These are phyloP conservation scores for Endocalyx cinctus DNA, from an alignment of 2,329 filamentous ascomycete species.

Conservation along the genomic window DNA sequence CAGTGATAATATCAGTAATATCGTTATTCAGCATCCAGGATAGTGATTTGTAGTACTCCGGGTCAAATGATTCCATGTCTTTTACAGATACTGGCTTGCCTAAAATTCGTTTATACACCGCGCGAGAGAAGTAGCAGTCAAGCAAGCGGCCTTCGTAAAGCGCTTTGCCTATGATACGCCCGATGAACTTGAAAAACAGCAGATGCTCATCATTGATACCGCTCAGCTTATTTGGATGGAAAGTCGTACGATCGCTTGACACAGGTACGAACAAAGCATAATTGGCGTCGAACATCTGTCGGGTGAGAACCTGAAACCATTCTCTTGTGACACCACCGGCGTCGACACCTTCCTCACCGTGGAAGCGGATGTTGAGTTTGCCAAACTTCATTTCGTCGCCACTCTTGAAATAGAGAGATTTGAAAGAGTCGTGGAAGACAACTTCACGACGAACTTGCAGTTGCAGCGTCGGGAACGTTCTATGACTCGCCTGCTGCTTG, in stretches of 20 bases:
- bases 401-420: conserved; percentile 93
- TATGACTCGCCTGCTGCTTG: conserved; percentile 56
- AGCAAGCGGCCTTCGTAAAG: conserved; percentile 93
- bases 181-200: conserved; percentile 99
- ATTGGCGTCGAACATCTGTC: conserved; percentile 98
- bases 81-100: conserved; percentile 95
- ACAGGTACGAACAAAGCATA: conserved; percentile 96
- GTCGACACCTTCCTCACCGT: conserved; percentile 95
- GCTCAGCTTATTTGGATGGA: conserved; percentile 95
- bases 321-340: conserved; percentile 95
- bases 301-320: conserved; percentile 96
- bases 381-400: conserved; percentile 98
- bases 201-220: conserved; percentile 93
- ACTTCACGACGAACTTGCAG: conserved; percentile 87
- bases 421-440: conserved; percentile 98
- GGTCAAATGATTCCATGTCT: conserved; percentile 97
- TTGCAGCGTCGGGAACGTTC: conserved; percentile 69
- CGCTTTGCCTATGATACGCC: conserved; percentile 95
- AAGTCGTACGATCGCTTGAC: conserved; percentile 93
- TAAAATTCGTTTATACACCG: conserved; percentile 96
- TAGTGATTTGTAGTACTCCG: conserved; percentile 98
- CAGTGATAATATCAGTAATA: conserved; percentile 94
- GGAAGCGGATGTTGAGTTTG: conserved; percentile 96
- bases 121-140: conserved; percentile 97
- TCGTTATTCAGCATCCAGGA: conserved; percentile 99